A percentile compares a stretch with the other conserved stretches of the same genome.
Conservation (phyloP, 352 stramenopile species). For the Globisporangium perplexum region DNA sequence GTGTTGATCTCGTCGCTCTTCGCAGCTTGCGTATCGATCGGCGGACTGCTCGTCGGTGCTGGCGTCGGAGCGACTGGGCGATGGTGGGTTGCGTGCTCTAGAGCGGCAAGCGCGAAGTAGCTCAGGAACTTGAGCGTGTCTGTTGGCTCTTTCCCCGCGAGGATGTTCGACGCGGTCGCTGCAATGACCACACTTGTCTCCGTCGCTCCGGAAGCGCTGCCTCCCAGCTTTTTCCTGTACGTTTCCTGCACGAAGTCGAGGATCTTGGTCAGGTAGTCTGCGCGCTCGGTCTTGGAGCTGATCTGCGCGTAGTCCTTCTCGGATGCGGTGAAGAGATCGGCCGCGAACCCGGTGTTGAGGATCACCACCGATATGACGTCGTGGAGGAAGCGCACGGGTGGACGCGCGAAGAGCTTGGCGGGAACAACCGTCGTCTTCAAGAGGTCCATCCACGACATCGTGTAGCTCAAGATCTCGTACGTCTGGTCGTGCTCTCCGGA, state of each 20-base stretch:
- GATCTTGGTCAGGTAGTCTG: conserved; percentile 70
- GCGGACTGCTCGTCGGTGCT: not conserved
- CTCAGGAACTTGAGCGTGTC: conserved; percentile 78
- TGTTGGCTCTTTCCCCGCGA: conserved; percentile 66
- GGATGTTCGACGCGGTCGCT: conserved; percentile 69
- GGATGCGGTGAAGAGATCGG: conserved; percentile 31
- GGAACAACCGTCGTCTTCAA: conserved; percentile 64
- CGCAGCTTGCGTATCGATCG: not conserved
- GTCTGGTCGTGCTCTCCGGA: conserved; percentile 55
- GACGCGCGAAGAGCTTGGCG: conserved; percentile 64
- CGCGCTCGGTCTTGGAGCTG: conserved; percentile 61
- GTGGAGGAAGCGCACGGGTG: conserved; percentile 78
- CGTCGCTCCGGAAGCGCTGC: not conserved
- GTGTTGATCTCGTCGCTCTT: not conserved
- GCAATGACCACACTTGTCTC: conserved; percentile 38
- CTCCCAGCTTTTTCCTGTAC: conserved; percentile 29
- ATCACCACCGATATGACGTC: conserved; percentile 73
- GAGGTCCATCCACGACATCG: conserved; percentile 78
- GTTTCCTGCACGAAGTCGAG: conserved; percentile 64
- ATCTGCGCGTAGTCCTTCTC: conserved; percentile 70
- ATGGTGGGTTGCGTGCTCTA: conserved; percentile 43
- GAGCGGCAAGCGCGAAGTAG: conserved; percentile 50
- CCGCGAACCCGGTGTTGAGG: conserved; percentile 54
- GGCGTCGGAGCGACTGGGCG: conserved; percentile 5
- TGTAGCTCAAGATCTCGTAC: conserved; percentile 52